phyloP scores from a whole-genome alignment of 108 stramenopile genomes.

The Cyclotella baltica region DNA sequence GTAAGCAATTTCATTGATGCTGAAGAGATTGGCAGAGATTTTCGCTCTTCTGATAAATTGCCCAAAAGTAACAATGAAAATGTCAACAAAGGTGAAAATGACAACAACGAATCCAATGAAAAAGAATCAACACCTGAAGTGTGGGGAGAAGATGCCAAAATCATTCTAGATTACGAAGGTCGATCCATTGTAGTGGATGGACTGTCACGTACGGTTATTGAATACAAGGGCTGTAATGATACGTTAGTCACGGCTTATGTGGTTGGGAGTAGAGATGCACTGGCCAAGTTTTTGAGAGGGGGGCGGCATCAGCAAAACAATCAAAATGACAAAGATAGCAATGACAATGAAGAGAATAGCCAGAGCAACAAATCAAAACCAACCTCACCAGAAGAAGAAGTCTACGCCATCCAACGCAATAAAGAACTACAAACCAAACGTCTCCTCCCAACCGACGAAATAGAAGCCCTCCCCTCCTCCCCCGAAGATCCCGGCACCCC shows the following conservation, averaged over 20 bases:
- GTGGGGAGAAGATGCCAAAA: constrained; percentile 83
- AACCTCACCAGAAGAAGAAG: constrained; percentile 51
- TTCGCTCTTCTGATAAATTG: constrained; percentile 38
- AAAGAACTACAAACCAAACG: constrained; percentile 72
- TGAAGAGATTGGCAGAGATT: constrained; percentile 62
- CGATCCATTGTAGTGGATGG: constrained; percentile 74
- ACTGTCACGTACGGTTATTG: constrained; percentile 72
- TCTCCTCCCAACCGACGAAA: constrained; percentile 62
- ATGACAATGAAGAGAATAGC: not conserved
- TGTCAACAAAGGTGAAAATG: constrained; percentile 1
- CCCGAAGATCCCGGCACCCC: constrained; percentile 58
- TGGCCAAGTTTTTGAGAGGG: constrained; percentile 70
- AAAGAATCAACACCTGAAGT: constrained; percentile 69
- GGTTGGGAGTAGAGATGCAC: constrained; percentile 76
- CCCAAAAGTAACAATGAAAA: constrained; percentile 1
- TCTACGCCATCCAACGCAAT: constrained; percentile 61
- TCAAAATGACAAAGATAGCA: constrained; percentile 1
- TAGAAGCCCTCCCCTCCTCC: constrained; percentile 56
- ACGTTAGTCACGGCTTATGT: constrained; percentile 80
- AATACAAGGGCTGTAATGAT: constrained; percentile 77
- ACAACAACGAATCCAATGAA: constrained; percentile 36
- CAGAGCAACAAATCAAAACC: not conserved
- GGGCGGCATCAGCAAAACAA: constrained; percentile 25
- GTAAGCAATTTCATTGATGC: constrained; percentile 75
- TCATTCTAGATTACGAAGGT: constrained; percentile 87